Evolutionary conservation across 768 basidiomycete genomes (phyloP), one percentile per base, ranked within the genome.

Genomic region (Hebeloma cylindrosporum): DNA sequence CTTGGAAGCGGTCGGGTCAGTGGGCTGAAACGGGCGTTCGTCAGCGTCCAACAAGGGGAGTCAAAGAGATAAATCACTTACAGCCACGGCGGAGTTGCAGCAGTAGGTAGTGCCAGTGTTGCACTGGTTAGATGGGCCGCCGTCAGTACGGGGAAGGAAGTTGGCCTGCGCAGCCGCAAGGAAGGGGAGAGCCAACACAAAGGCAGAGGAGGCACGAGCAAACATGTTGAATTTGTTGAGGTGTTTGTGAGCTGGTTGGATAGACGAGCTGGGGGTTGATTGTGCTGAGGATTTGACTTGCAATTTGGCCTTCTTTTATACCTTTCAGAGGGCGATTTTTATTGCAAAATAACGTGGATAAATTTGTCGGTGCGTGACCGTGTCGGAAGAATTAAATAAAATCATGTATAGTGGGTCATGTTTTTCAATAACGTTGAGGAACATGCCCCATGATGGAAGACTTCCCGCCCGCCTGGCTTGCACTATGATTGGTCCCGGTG

Each of bases 51-150:
- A 17, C 17, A 2, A 14, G 22, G 13, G 33, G 9, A 22, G 17
- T 4, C 18, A 27, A 7, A 16, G 17, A 29, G 9, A 22, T 21
- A n/a, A 13, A 11, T 13, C 17, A 43, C 54, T 50, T 31, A 58
- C 63, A 40, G 43, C 43, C 43, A 52, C 26, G n/a, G 45, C 39
- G 18, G 38, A 46, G 48, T 56, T 51, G 47, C 62, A 64, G 57
- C 65, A 66, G 21, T 63, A 58, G 22, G 65, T 30, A 14, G 34
- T 25, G 8, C 60, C 65, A 13, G 58, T 60, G 41, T 58, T 59
- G 56, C 60, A 60, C 34, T 57, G 51, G 29, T 43, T 48, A 29
- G 44, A 41, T 1, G 46, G 46, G 28, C 41, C 43, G 16, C 18
- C 26, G 27, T 43, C 17, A 14, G 28, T 18, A 43, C 51, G 16